A percentile compares a stretch with the other conserved stretches of the same genome.
These are phyloP conservation scores for Xylaria sp. DNA, from an alignment of 2,329 filamentous ascomycete species.

Conservation along the genomic window DNA sequence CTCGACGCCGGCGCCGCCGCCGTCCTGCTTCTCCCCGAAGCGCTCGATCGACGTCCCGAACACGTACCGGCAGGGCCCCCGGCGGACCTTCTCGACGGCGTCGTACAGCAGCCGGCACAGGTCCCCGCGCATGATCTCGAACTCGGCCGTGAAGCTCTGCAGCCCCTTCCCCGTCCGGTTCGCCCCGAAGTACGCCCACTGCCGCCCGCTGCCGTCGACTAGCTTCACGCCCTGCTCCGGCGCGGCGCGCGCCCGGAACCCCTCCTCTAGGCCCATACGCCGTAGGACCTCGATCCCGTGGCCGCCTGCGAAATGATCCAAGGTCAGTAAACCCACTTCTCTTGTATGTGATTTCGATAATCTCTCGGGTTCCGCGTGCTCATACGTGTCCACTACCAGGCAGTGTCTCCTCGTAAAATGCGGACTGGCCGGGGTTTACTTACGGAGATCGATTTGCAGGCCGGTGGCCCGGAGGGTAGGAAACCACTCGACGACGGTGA, in stretches of 20 bases:
- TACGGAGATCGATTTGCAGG: conserved; percentile 58
- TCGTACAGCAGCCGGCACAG: conserved; percentile 49
- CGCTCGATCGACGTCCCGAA: conserved; percentile 39
- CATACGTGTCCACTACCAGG: no score
- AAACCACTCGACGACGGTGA: conserved; percentile 48
- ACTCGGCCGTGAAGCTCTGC: conserved; percentile 49
- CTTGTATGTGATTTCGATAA: no score
- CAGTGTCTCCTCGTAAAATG: no score
- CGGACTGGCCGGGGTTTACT: no score
- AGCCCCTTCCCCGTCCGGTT: conserved; percentile 40
- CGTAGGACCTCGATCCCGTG: conserved; percentile 53
- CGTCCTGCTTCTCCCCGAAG: conserved; percentile 27
- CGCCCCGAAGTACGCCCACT: conserved; percentile 43
- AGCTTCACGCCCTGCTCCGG: conserved; percentile 51
- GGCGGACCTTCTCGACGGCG: conserved; percentile 29
- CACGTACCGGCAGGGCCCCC: conserved; percentile 32
- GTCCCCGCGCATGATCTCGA: conserved; percentile 59
- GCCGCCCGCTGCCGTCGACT: conserved; percentile 44
- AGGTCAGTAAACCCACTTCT: no score
- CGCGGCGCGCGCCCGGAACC: conserved; percentile 45
- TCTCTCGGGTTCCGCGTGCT: no score
- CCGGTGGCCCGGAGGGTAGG: conserved; percentile 49
- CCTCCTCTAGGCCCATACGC: conserved; percentile 53
- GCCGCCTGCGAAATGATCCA: no score
- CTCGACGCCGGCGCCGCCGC: conserved; percentile 23